Evolutionary conservation across 441 rosid genomes (phyloP).

Genomic region (Croton laevigatus): DNA sequence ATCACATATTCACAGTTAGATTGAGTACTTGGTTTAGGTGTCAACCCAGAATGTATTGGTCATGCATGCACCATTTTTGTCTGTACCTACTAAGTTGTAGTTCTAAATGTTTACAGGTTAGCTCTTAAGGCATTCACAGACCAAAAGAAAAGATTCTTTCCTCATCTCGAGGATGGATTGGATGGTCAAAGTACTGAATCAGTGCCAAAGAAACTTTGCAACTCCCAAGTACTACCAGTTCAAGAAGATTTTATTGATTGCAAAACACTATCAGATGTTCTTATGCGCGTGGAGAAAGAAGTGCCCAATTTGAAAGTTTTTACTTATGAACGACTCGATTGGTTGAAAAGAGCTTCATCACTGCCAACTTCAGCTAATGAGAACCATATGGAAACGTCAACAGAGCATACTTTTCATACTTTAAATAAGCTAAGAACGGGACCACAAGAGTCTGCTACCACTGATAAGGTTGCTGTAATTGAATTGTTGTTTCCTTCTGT

Average conservation of each 20-base stretch:
- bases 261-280: slow-evolving; percentile 69
- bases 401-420: slow-evolving; percentile 56
- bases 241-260: slow-evolving; percentile 50
- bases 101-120: slow-evolving; percentile 39
- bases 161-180: slow-evolving; percentile 61
- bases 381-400: slow-evolving; percentile 49
- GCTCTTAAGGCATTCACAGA: slow-evolving; percentile 91
- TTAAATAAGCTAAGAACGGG: slow-evolving; percentile 58
- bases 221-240: slow-evolving; percentile 30
- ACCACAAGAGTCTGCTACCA: slow-evolving; percentile 35
- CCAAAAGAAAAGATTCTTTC: slow-evolving; percentile 77
- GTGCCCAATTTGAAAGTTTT: slow-evolving; percentile 59
- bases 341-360: slow-evolving; percentile 80
- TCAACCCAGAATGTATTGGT: neutral
- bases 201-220: slow-evolving; percentile 47
- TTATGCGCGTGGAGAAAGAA: slow-evolving; percentile 56
- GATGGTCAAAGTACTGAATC: slow-evolving; percentile 41
- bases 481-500: slow-evolving; percentile 72
- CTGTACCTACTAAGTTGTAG: neutral
- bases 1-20: neutral
- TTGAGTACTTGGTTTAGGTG: neutral
- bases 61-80: neutral
- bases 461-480: slow-evolving; percentile 70
- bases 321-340: slow-evolving; percentile 70
- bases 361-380: slow-evolving; percentile 63